phyloP scores from a whole-genome alignment of 345 rosid genomes.

The Moringa oleifera region DNA sequence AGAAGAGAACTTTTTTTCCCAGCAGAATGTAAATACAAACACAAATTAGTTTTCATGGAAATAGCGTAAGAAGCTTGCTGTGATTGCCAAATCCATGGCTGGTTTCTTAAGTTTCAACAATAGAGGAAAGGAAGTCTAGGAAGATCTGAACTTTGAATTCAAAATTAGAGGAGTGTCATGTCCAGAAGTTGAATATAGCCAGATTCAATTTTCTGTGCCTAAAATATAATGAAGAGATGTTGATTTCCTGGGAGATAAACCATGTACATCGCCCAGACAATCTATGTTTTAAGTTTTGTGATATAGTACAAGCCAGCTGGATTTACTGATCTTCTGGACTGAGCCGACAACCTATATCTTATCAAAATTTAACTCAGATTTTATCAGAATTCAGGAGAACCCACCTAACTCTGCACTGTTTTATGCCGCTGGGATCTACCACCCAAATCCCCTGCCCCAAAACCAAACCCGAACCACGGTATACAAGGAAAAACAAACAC shows the following conservation, averaged over 20 bases:
- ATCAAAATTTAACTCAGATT: background rate
- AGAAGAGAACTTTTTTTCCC: too few relatives aligned
- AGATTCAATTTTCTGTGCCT: too few relatives aligned
- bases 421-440: slow-evolving; percentile 8
- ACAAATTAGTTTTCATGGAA: background rate
- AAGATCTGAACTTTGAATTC: background rate
- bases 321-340: background rate
- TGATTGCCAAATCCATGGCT: background rate
- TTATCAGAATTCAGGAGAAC: background rate
- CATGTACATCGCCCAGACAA: too few relatives aligned
- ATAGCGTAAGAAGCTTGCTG: background rate
- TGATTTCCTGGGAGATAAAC: background rate
- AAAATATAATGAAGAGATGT: background rate
- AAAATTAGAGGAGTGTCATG: too few relatives aligned
- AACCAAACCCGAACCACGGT: background rate
- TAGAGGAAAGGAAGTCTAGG: background rate
- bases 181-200: too few relatives aligned
- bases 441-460: background rate
- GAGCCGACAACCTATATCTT: background rate
- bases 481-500: background rate
- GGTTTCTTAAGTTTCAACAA: background rate
- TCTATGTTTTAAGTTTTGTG: too few relatives aligned
- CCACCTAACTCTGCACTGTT: background rate
- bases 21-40: background rate
- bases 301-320: too few relatives aligned